Evolutionary conservation across 768 basidiomycete species (phyloP), one percentile per base, ranked within the genome.

Genomic region (Peribolospora kevripleyi): DNA sequence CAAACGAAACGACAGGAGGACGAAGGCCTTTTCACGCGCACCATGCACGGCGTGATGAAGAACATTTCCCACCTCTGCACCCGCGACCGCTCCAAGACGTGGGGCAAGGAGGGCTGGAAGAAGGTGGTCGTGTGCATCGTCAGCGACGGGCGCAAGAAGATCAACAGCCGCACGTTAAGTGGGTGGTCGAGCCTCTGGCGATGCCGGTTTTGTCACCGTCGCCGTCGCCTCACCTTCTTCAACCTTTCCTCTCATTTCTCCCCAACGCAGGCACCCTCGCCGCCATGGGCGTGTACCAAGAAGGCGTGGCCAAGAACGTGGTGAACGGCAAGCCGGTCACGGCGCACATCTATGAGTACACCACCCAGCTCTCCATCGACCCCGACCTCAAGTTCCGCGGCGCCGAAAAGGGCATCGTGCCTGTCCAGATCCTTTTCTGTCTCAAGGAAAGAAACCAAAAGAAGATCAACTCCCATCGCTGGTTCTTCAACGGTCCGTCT

Each of bases 31-130:
- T 95, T 95, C 68, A 65, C 80, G 62, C 70, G 88, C 46, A 85
- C 90, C 0, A 88, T 95, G 84, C 83, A 91, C 63, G 90, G 90
- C 52, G 83, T 95, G 5, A 85, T 93, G 68, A 86, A 84, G 74
- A 95, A 95, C 61, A 74, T 95, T 48, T 80, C 79, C 4, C 84
- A 91, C 67, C 67, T 95, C 57, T 86, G 84, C 64, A 83, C 80
- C 60, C 73, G 90, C 25, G 81, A 82, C 48, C 72, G 84, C 50
- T 82, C 80, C 61, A 88, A 84, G 73, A 93, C 84, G 4, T 97
- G 91, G 91, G 90, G 88, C 1, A 82, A 82, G 65, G 88, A 93
- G 0, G 87, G 87, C 1, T 97, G 91, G 91, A 90, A 95, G 73
- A 95, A 93, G 73, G 69, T 68, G 11, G 47, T 90, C 6, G 81